Evolutionary conservation across 2,329 filamentous ascomycete genomes (phyloP).

Genomic region (Orbilia blumenaviensis): DNA sequence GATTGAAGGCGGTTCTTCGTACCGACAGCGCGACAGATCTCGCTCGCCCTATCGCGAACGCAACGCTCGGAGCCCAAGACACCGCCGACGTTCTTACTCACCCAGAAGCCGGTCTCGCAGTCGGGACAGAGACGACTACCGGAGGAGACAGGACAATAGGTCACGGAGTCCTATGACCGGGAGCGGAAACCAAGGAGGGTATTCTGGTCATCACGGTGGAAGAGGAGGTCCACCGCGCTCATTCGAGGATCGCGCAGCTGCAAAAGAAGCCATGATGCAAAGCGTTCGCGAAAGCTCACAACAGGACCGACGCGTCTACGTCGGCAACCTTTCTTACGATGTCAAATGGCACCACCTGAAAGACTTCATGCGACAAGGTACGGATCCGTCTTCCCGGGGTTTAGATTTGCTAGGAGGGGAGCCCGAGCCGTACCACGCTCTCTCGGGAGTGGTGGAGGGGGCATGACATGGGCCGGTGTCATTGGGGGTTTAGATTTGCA

Average conservation of each 20-base stretch:
- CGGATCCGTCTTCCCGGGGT: not conserved
- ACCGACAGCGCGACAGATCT: slow-evolving; percentile 78
- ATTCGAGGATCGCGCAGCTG: slow-evolving; percentile 81
- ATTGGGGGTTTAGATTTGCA: slow-evolving; percentile 30
- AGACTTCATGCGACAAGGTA: slow-evolving; percentile 99
- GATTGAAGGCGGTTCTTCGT: slow-evolving; percentile 58
- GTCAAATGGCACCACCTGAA: slow-evolving; percentile 99
- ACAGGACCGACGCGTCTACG: slow-evolving; percentile 98
- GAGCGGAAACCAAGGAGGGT: slow-evolving; percentile 75
- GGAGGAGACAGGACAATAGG: slow-evolving; percentile 73
- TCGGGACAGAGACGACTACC: slow-evolving; percentile 73
- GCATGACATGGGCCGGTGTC: not conserved
- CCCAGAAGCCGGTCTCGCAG: slow-evolving; percentile 81
- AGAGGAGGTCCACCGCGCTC: slow-evolving; percentile 74
- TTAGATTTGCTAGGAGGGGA: no score
- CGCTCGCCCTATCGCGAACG: slow-evolving; percentile 73
- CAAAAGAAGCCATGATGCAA: slow-evolving; percentile 96
- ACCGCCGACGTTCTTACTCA: slow-evolving; percentile 76
- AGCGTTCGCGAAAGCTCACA: slow-evolving; percentile 93
- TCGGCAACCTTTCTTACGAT: slow-evolving; percentile 98
- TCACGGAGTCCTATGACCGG: slow-evolving; percentile 87
- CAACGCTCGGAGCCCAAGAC: slow-evolving; percentile 81
- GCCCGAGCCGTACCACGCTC: not conserved
- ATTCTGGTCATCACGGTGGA: slow-evolving; percentile 67
- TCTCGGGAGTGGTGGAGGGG: not conserved